phyloP scores from a whole-genome alignment of 139 green algal genomes.

The Chlamydomonas sp. region DNA sequence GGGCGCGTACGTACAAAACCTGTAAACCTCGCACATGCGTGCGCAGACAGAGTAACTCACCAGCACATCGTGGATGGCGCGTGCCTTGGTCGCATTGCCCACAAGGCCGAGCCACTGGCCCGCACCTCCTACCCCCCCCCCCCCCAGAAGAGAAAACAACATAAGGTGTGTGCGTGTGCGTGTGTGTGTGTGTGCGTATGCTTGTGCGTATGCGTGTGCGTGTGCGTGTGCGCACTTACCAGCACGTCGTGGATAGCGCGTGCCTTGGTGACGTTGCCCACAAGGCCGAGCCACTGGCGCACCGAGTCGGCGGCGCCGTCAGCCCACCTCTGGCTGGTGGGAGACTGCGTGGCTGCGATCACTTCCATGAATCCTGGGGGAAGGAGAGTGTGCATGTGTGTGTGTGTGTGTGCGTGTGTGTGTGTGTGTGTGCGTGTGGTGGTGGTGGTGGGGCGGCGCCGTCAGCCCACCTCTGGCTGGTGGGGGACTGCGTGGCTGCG shows the following conservation, averaged over 20 bases:
- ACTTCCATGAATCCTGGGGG: slow-evolving; percentile 95
- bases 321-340: slow-evolving; percentile 91
- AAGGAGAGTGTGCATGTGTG: slow-evolving; percentile 61
- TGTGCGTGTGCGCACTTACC: slow-evolving; percentile 12
- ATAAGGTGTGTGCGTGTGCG: slow-evolving; percentile 22
- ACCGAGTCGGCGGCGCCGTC: slow-evolving; percentile 96
- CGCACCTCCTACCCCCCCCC: slow-evolving; percentile 95
- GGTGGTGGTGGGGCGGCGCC: no score
- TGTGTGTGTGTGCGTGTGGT: no score
- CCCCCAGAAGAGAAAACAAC: slow-evolving; percentile 80
- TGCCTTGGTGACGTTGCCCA: slow-evolving; percentile 59
- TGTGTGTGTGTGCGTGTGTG: slow-evolving; percentile 4
- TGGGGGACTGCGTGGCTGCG: slow-evolving; percentile 83
- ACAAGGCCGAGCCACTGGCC: slow-evolving; percentile 99
- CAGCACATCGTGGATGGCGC: slow-evolving; percentile 27
- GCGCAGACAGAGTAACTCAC: no score
- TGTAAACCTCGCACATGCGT: no score
- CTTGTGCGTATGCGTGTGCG: background rate
- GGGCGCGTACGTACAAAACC: no score
- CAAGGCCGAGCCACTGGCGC: slow-evolving; percentile 97
- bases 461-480: slow-evolving; percentile 94
- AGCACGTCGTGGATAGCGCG: slow-evolving; percentile 27
- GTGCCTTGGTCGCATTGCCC: slow-evolving; percentile 47
- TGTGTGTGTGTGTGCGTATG: no score
- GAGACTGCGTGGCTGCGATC: slow-evolving; percentile 87